Percentiles rank a stretch among this genome's conserved stretches.
Conservation (phyloP, 2,329 filamentous ascomycete genomes). For the Metarhizium anisopliae region DNA sequence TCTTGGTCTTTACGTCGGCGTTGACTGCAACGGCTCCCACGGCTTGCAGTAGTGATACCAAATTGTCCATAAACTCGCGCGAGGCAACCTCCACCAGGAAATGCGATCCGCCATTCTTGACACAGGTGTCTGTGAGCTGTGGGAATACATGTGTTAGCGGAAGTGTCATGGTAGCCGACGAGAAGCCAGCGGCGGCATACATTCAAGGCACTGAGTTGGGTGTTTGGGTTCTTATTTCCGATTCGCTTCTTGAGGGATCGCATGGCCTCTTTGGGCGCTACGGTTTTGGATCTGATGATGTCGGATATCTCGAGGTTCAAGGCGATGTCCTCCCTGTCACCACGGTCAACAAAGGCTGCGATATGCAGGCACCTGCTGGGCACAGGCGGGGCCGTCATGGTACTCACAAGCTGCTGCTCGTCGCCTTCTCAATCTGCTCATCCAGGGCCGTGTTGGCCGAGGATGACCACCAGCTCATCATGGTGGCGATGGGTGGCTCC, state of each 20-base stretch:
- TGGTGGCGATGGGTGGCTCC: slow-evolving; percentile 21
- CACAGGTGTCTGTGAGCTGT: slow-evolving; percentile 92
- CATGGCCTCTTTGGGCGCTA: slow-evolving; percentile 97
- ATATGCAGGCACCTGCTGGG: slow-evolving; percentile 7
- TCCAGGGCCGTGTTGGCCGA: slow-evolving; percentile 86
- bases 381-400: background rate
- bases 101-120: slow-evolving; percentile 95
- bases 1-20: slow-evolving; percentile 77
- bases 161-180: background rate
- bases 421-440: slow-evolving; percentile 94
- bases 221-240: slow-evolving; percentile 95
- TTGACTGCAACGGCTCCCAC: slow-evolving; percentile 69
- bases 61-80: slow-evolving; percentile 95
- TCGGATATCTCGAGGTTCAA: slow-evolving; percentile 98
- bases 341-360: background rate
- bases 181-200: slow-evolving; percentile 35
- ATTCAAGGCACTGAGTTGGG: slow-evolving; percentile 89
- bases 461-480: slow-evolving; percentile 95
- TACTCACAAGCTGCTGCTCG: slow-evolving; percentile 79
- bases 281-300: slow-evolving; percentile 92
- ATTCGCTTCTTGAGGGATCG: slow-evolving; percentile 88
- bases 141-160: slow-evolving; percentile 1
- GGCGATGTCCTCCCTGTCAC: slow-evolving; percentile 78
- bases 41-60: slow-evolving; percentile 80
- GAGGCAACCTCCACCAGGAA: slow-evolving; percentile 94